Evolutionary conservation across 805 yeast genomes (phyloP).

Genomic region (Yamadazyma nakazawae): DNA sequence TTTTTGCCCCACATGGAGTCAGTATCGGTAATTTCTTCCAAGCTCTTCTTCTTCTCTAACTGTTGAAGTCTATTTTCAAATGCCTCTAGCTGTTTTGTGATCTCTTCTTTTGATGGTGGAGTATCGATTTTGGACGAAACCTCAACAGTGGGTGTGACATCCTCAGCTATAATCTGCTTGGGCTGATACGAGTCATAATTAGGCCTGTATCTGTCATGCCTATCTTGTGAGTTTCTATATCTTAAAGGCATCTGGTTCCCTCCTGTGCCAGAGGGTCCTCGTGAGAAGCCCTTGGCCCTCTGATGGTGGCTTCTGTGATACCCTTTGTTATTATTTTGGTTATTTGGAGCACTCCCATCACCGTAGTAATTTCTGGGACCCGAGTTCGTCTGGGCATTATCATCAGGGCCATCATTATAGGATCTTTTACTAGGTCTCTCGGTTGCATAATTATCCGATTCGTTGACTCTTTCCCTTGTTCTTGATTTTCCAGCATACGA

Average conservation of each 20-base stretch:
- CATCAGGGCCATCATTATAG: slow-evolving; percentile 2
- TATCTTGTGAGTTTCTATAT: slow-evolving; percentile 6
- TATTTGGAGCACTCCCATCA: not conserved
- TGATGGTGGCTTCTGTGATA: slow-evolving; percentile 13
- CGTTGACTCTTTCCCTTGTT: slow-evolving; percentile 16
- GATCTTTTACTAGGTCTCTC: slow-evolving; percentile 12
- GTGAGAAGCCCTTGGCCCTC: slow-evolving; percentile 7
- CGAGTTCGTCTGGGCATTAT: not conserved
- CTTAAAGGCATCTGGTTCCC: slow-evolving; percentile 9
- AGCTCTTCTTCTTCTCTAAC: slow-evolving; percentile 39
- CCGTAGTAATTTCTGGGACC: not conserved
- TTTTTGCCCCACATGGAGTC: slow-evolving; percentile 66
- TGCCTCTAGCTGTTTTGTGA: slow-evolving; percentile 14
- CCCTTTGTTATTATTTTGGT: not conserved
- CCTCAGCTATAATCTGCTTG: not conserved
- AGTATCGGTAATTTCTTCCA: slow-evolving; percentile 49
- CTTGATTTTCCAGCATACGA: slow-evolving; percentile 9
- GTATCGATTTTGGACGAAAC: not conserved
- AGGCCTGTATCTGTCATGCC: slow-evolving; percentile 6
- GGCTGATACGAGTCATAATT: not conserved
- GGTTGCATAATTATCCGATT: slow-evolving; percentile 10
- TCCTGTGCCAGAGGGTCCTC: slow-evolving; percentile 4
- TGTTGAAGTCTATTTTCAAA: slow-evolving; percentile 26
- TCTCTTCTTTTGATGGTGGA: slow-evolving; percentile 1
- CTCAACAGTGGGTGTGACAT: too few species aligned